Conservation (phyloP, 1,139 yeast genomes). For the Geotrichum klebahnii region DNA sequence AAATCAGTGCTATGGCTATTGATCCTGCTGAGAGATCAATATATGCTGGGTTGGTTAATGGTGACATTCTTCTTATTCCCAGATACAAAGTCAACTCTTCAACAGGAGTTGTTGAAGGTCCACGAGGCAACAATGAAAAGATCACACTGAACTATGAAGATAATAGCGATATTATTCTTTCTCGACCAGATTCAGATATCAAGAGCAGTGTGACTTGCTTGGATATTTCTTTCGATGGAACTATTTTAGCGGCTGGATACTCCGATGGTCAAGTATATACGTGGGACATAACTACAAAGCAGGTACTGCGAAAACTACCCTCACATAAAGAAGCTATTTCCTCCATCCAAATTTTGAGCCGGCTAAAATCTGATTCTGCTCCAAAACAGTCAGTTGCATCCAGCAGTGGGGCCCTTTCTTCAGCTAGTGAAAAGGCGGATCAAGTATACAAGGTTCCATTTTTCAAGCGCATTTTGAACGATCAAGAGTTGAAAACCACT, state of each 20-base stretch:
- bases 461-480: constrained; percentile 30
- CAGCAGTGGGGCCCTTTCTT: constrained; percentile 3
- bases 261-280: constrained; percentile 60
- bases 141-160: constrained; percentile 33
- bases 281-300: constrained; percentile 73
- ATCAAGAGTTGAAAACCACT: constrained; percentile 21
- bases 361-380: not conserved
- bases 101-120: constrained; percentile 49
- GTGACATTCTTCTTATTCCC: constrained; percentile 56
- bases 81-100: constrained; percentile 49
- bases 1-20: constrained; percentile 56
- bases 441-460: constrained; percentile 28
- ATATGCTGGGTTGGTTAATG: constrained; percentile 66
- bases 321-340: constrained; percentile 41
- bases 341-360: constrained; percentile 19
- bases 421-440: constrained; percentile 10
- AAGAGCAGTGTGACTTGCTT: constrained; percentile 48
- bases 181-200: constrained; percentile 28
- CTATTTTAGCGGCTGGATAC: constrained; percentile 71
- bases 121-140: constrained; percentile 54
- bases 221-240: constrained; percentile 69
- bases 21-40: constrained; percentile 80
- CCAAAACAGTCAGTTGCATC: constrained; percentile 6
- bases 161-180: constrained; percentile 20
- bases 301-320: constrained; percentile 63